Evolutionary conservation across 305 asterid genomes (phyloP).

Genomic region (Plantago lanceolata): DNA sequence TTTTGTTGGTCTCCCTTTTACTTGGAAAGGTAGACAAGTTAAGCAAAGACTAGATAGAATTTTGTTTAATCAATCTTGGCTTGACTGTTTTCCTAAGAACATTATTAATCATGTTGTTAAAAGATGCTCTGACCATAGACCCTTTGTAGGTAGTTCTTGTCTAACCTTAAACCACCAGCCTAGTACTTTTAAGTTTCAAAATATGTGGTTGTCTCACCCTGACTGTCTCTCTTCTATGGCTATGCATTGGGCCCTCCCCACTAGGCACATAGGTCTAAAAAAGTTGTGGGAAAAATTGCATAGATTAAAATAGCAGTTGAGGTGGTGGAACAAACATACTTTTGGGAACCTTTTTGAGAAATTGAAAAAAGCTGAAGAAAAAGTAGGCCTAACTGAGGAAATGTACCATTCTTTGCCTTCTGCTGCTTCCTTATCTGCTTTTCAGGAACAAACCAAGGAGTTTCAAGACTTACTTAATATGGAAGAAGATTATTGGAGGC

Average conservation of each 20-base stretch:
- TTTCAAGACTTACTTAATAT: too few relatives aligned
- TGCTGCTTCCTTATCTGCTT: too few relatives aligned
- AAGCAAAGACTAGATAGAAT: neutral
- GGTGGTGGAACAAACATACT: too few relatives aligned
- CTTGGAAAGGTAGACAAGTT: neutral
- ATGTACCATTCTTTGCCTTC: too few relatives aligned
- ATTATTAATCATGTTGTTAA: neutral
- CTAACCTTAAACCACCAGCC: neutral
- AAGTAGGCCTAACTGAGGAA: too few relatives aligned
- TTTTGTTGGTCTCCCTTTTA: neutral
- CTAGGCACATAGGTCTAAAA: neutral
- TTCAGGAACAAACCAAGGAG: too few relatives aligned
- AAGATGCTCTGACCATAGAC: neutral
- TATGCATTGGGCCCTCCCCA: neutral
- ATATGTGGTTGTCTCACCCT: neutral
- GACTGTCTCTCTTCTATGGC: neutral
- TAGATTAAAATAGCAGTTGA: too few relatives aligned
- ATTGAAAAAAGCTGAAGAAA: too few relatives aligned
- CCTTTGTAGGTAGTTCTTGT: neutral
- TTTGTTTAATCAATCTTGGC: neutral
- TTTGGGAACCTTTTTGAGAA: too few relatives aligned
- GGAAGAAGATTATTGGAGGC: too few relatives aligned
- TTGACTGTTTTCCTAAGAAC: neutral
- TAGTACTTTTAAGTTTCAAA: neutral
- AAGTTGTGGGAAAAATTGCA: neutral